Percentiles rank a stretch among this genome's conserved stretches.
Conservation (phyloP, 257 asterid genomes). For the Dorcoceras hygrometricum region DNA sequence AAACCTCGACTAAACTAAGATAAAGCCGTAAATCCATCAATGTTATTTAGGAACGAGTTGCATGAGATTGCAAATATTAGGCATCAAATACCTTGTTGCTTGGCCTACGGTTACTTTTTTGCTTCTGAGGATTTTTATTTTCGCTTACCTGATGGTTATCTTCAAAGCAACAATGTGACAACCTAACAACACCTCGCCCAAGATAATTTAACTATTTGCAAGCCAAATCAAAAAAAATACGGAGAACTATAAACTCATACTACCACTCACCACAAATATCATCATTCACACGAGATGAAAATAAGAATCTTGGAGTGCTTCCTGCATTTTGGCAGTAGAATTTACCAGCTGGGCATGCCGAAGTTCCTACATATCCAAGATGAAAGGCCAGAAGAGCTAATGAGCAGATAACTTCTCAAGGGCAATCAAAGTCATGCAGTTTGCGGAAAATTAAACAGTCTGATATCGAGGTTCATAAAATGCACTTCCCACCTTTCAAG, state of each 20-base stretch:
- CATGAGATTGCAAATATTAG: background rate
- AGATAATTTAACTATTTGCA: conserved; percentile 15
- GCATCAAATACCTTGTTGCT: background rate
- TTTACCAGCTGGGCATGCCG: conserved; percentile 86
- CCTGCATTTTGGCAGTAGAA: conserved; percentile 89
- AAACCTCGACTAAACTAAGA: background rate
- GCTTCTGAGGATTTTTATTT: background rate
- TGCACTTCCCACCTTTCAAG: conserved; percentile 6
- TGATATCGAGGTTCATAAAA: conserved; percentile 9
- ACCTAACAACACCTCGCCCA: background rate
- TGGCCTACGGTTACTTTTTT: background rate
- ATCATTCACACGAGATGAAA: conserved; percentile 85
- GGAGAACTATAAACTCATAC: conserved; percentile 1
- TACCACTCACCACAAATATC: conserved; percentile 67
- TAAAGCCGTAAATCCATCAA: conserved; percentile 12
- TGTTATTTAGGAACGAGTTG: conserved; percentile 2
- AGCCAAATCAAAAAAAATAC: background rate
- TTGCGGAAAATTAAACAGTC: background rate
- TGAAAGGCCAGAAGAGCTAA: conserved; percentile 11
- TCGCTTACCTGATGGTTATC: background rate
- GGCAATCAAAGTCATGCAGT: background rate
- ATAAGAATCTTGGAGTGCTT: conserved; percentile 76
- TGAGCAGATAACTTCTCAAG: conserved; percentile 11
- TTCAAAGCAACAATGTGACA: too few relatives aligned
- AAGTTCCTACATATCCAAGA: conserved; percentile 57